phyloP scores from a whole-genome alignment of 2,329 filamentous ascomycete species.

The Microsporum audouinii region DNA sequence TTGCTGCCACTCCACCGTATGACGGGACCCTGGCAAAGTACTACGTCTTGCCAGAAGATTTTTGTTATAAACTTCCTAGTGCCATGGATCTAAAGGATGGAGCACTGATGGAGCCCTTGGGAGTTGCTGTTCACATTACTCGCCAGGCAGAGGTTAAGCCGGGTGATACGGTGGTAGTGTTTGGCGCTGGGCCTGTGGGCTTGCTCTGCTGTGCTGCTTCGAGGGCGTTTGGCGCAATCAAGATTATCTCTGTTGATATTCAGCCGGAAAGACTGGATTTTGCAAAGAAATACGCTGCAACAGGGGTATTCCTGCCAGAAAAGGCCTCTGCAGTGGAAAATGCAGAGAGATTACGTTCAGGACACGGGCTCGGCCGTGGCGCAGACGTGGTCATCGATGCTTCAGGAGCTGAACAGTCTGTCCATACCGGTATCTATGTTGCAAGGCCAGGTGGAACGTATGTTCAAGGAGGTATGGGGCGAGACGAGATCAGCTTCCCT shows the following conservation, averaged over 20 bases:
- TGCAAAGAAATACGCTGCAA: slow-evolving; percentile 54
- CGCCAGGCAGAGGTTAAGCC: slow-evolving; percentile 61
- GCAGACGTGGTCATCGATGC: slow-evolving; percentile 74
- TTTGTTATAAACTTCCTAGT: slow-evolving; percentile 82
- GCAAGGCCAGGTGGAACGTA: slow-evolving; percentile 63
- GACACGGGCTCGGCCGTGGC: slow-evolving; percentile 52
- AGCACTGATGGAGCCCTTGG: slow-evolving; percentile 78
- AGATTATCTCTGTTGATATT: slow-evolving; percentile 80
- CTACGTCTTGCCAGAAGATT: slow-evolving; percentile 73
- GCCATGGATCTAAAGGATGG: slow-evolving; percentile 71
- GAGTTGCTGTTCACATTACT: slow-evolving; percentile 75
- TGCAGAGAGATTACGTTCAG: slow-evolving; percentile 53
- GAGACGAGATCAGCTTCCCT: slow-evolving; percentile 75
- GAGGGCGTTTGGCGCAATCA: slow-evolving; percentile 70
- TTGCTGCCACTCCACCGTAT: slow-evolving; percentile 87
- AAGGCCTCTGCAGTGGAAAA: slow-evolving; percentile 58
- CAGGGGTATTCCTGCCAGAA: slow-evolving; percentile 47
- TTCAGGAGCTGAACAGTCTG: slow-evolving; percentile 64
- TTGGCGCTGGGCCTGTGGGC: slow-evolving; percentile 79
- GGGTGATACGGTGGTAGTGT: slow-evolving; percentile 68
- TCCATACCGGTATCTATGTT: slow-evolving; percentile 61
- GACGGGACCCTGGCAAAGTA: slow-evolving; percentile 84
- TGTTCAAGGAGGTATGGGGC: slow-evolving; percentile 85
- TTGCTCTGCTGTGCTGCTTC: slow-evolving; percentile 80
- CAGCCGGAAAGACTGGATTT: slow-evolving; percentile 68